Evolutionary conservation across 2,329 filamentous ascomycete genomes (phyloP), one percentile per base, ranked within the genome.

Genomic region (Aspergillus pseudotamarii): DNA sequence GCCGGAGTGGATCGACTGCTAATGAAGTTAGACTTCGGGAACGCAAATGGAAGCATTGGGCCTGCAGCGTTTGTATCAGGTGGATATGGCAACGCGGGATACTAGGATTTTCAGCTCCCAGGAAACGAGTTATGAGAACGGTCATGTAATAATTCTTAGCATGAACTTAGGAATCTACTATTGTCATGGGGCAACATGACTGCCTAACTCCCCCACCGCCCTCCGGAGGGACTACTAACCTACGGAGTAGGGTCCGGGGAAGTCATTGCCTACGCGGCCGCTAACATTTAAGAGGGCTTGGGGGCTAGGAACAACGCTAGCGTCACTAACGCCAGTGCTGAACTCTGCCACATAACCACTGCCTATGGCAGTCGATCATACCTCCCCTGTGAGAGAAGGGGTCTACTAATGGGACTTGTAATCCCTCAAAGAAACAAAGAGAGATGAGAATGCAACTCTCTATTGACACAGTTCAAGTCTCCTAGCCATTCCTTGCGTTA

Each of bases 1-100:
- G 92, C 92, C 0, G 91, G 93, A 1, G 88, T 97, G 53, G 93
- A 97, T 79, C 84, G 91, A 63, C 78, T 97, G 73, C 78, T 97
- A 74, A 96, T 97, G 92, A 97, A 97, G 81, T 81, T 97, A 70
- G 93, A 97, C 68, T 88, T 85, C 64, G 73, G 77, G 62, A 71
- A 75, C 61, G 64, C 73, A 64, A 71, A 66, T 64, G 59, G 68
- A 58, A 55, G 62, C 56, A n/a, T 62, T 48, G 45, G 66, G 16
- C 46, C 60, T 28, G 38, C 56, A 16, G 48, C 46, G 14, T 16
- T 38, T 36, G 55, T 28, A 43, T 32, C 36, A 19, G 41, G 23
- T 34, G 58, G 58, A 21, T 46, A 23, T 48, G 9, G 16, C 26
- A 28, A 32, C 28, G 46, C 46, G 46, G 46, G 23, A 50, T 30